A percentile compares a stretch with the other conserved stretches of the same genome.
Conservation (phyloP, 768 basidiomycete species). For the Mycena amicta region DNA sequence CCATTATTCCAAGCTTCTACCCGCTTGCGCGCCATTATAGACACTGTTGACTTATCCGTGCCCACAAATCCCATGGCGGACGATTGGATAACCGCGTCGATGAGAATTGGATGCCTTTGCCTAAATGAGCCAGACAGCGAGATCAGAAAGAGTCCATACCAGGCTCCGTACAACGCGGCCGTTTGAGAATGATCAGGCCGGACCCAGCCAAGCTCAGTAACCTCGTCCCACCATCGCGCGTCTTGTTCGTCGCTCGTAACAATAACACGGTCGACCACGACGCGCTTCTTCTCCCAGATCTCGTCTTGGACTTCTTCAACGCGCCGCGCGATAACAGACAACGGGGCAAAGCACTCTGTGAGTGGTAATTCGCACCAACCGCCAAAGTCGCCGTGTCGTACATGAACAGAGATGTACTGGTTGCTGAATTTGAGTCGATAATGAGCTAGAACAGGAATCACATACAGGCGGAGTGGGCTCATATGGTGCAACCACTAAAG, state of each 20-base stretch:
- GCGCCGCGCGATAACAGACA: constrained; percentile 30
- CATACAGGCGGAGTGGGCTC: constrained; percentile 31
- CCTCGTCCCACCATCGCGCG: constrained; percentile 34
- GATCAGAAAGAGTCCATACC: constrained; percentile 28
- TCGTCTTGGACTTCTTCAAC: constrained; percentile 36
- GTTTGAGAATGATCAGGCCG: constrained; percentile 36
- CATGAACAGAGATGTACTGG: constrained; percentile 38
- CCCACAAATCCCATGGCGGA: constrained; percentile 50
- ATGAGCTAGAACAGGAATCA: constrained; percentile 30
- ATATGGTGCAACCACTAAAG: constrained; percentile 14
- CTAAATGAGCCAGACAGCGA: neutral
- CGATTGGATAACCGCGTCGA: constrained; percentile 54
- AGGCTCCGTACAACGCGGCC: constrained; percentile 35
- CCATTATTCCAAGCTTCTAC: constrained; percentile 50
- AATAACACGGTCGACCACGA: constrained; percentile 32
- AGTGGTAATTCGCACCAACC: constrained; percentile 28
- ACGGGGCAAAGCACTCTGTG: constrained; percentile 33
- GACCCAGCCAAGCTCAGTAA: constrained; percentile 33
- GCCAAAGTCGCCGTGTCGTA: constrained; percentile 37
- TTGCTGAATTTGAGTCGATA: neutral
- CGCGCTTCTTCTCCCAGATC: constrained; percentile 24
- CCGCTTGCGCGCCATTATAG: constrained; percentile 43
- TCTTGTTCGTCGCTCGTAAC: constrained; percentile 43
- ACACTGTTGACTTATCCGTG: constrained; percentile 52
- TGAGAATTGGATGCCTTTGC: constrained; percentile 46